Conservation (phyloP, 2,329 filamentous ascomycete species). For the Claviceps quebecensis region DNA sequence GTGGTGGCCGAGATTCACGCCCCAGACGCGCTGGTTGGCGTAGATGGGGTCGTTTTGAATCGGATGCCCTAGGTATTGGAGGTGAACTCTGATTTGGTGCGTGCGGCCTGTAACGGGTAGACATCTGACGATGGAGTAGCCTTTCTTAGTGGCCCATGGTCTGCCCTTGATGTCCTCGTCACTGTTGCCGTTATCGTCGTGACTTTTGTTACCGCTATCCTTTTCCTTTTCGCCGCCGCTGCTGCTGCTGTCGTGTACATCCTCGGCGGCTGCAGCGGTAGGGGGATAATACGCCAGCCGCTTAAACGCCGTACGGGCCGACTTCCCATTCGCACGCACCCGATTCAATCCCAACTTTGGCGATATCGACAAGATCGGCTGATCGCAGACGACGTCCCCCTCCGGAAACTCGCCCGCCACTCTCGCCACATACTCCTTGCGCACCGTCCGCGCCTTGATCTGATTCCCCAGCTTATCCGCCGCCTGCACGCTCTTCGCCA, state of each 20-base stretch:
- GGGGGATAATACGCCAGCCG: constrained; percentile 81
- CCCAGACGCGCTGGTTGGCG: constrained; percentile 86
- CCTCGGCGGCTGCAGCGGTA: neutral
- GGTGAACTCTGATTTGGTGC: constrained; percentile 86
- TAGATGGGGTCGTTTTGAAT: constrained; percentile 98
- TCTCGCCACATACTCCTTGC: constrained; percentile 89
- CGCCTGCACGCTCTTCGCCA: constrained; percentile 71
- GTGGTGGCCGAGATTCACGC: constrained; percentile 56
- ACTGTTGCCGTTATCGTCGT: neutral
- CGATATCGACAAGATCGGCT: constrained; percentile 86
- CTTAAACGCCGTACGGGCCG: constrained; percentile 82
- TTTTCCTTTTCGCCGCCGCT: too few species aligned
- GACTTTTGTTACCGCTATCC: too few species aligned
- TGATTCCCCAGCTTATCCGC: constrained; percentile 66
- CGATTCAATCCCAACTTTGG: constrained; percentile 90
- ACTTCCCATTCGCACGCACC: constrained; percentile 85
- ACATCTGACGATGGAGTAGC: constrained; percentile 91
- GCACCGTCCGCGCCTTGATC: constrained; percentile 66
- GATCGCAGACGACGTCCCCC: constrained; percentile 79
- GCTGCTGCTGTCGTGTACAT: too few species aligned
- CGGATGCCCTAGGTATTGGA: constrained; percentile 87
- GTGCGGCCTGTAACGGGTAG: constrained; percentile 86
- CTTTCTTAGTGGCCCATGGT: constrained; percentile 44
- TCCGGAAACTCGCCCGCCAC: constrained; percentile 87
- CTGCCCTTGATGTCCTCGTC: constrained; percentile 12